A percentile compares a stretch with the other conserved stretches of the same genome.
Conservation (phyloP, 1,139 yeast genomes). For the Yamadazyma epiphylla region DNA sequence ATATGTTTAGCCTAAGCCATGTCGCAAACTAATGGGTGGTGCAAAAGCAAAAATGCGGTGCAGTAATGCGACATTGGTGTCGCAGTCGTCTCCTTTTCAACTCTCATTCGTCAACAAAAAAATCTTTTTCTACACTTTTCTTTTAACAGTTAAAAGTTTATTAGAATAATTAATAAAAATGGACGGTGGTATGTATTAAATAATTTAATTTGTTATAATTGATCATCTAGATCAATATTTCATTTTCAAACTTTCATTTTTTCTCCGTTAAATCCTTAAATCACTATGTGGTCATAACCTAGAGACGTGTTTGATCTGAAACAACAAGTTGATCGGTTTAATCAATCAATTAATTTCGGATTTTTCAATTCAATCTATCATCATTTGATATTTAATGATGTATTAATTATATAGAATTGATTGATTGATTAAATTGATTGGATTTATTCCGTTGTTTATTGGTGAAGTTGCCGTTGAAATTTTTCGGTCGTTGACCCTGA, state of each 20-base stretch:
- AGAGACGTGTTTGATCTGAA: too few species aligned
- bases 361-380: neutral
- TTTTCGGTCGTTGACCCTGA: conserved; percentile 1
- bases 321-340: conserved; percentile 8
- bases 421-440: neutral
- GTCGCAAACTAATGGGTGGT: neutral
- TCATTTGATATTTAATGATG: neutral
- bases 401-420: neutral
- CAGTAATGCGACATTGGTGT: too few species aligned
- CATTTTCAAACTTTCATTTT: too few species aligned
- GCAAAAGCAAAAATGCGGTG: too few species aligned
- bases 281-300: too few species aligned
- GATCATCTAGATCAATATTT: too few species aligned
- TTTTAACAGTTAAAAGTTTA: conserved; percentile 2
- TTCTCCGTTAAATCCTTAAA: too few species aligned
- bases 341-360: neutral
- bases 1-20: conserved; percentile 9
- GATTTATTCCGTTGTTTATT: neutral
- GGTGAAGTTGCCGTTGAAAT: neutral
- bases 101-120: conserved; percentile 6
- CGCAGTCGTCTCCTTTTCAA: conserved; percentile 4
- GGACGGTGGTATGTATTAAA: conserved; percentile 47
- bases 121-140: conserved; percentile 3
- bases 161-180: conserved; percentile 17
- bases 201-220: too few species aligned